Conservation (phyloP, 441 rosid species). For the Populus trichocarpa region DNA sequence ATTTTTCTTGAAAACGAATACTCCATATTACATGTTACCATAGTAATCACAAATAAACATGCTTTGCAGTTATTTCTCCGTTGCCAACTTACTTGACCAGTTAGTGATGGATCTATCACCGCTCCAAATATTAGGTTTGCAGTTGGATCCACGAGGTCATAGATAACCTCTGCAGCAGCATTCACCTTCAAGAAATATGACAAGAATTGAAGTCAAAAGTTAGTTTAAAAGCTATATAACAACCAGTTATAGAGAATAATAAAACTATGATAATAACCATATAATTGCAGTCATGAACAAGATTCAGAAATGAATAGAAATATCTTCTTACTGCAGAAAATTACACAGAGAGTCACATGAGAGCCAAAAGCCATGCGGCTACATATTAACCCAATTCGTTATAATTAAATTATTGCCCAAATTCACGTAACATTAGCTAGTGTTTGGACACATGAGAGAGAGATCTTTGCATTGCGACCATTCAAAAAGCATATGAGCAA, state of each 20-base stretch:
- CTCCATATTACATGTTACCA: background rate
- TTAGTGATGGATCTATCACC: background rate
- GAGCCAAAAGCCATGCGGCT: background rate
- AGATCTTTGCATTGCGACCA: background rate
- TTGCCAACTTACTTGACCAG: background rate
- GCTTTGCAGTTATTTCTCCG: background rate
- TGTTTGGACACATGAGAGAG: background rate
- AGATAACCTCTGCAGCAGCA: conserved; percentile 2
- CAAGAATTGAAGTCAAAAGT: background rate
- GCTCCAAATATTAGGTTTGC: conserved; percentile 3
- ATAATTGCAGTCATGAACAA: too few species aligned
- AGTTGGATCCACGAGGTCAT: conserved; percentile 5
- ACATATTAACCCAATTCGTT: background rate
- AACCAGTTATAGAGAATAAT: background rate
- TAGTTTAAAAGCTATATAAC: background rate
- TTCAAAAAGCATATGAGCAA: background rate
- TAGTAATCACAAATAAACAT: background rate
- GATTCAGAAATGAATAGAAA: background rate
- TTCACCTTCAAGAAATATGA: conserved; percentile 1
- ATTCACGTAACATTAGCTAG: background rate
- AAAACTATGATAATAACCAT: too few species aligned
- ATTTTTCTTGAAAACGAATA: background rate
- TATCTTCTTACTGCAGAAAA: background rate
- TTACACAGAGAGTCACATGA: background rate
- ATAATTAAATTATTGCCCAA: background rate